phyloP scores from a whole-genome alignment of 257 asterid species.

The Thymus mandschuricus region DNA sequence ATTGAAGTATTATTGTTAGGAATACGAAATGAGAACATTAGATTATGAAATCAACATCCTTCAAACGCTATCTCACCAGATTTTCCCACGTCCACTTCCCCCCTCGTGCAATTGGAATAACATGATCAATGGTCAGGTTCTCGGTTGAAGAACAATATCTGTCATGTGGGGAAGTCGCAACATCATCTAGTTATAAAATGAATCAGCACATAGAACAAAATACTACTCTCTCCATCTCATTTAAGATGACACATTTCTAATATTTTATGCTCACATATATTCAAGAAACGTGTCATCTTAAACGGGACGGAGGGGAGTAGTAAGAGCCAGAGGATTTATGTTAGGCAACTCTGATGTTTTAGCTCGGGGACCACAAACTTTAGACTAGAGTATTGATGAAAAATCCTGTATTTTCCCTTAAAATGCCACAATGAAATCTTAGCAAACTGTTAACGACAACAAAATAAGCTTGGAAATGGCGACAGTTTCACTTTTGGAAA shows the following conservation, averaged over 20 bases:
- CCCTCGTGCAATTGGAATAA: conserved; percentile 80
- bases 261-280: no score
- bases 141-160: conserved; percentile 81
- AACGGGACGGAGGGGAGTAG: no score
- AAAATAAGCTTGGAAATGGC: background rate
- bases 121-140: conserved; percentile 84
- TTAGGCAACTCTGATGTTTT: conserved; percentile 6
- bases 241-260: no score
- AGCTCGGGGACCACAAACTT: conserved; percentile 10
- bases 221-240: no score
- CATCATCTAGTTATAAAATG: background rate
- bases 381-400: conserved; percentile 7
- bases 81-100: conserved; percentile 98
- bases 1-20: no score
- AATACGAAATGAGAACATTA: no score
- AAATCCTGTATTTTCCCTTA: background rate
- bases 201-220: background rate
- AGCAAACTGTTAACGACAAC: background rate
- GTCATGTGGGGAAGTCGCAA: conserved; percentile 25
- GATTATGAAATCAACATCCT: conserved; percentile 9
- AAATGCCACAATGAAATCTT: background rate
- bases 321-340: background rate
- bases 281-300: no score
- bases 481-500: background rate
- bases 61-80: conserved; percentile 55